phyloP scores from a whole-genome alignment of 2,329 filamentous ascomycete species.

The Nannizziopsis barbatae region DNA sequence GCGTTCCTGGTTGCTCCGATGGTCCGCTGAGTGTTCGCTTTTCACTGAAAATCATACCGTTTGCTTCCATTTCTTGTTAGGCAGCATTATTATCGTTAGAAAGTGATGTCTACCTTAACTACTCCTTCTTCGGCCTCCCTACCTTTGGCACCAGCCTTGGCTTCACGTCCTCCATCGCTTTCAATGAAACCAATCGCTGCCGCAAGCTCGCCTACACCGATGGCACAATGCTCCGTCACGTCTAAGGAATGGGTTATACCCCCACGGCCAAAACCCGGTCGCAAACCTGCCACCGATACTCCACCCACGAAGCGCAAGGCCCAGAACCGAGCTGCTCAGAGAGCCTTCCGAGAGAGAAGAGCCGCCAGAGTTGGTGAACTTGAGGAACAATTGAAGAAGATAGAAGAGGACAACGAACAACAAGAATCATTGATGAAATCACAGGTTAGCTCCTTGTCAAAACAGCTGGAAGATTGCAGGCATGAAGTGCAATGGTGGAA shows the following conservation, averaged over 20 bases:
- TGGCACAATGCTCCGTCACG: constrained; percentile 48
- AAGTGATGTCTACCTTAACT: constrained; percentile 31
- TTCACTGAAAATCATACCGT: no score
- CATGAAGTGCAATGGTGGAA: constrained; percentile 39
- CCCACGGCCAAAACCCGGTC: constrained; percentile 80
- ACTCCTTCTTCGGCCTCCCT: constrained; percentile 29
- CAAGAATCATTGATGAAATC: constrained; percentile 44
- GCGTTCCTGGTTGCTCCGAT: constrained; percentile 1
- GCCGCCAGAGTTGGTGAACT: constrained; percentile 71
- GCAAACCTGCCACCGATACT: constrained; percentile 89
- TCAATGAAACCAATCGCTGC: constrained; percentile 29
- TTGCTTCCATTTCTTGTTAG: neutral
- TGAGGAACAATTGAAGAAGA: constrained; percentile 41
- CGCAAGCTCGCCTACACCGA: constrained; percentile 28
- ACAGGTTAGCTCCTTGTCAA: constrained; percentile 46
- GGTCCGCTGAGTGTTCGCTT: neutral
- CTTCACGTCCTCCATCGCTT: constrained; percentile 21
- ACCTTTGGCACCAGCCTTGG: constrained; percentile 23
- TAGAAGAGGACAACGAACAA: constrained; percentile 38
- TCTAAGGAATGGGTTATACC: constrained; percentile 79
- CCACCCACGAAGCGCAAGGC: constrained; percentile 81
- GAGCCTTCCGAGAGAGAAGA: constrained; percentile 87
- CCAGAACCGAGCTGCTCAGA: constrained; percentile 83
- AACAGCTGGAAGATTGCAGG: constrained; percentile 55
- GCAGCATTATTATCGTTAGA: neutral